Conservation (phyloP, 441 rosid genomes). For the Erodium chrysanthum region DNA sequence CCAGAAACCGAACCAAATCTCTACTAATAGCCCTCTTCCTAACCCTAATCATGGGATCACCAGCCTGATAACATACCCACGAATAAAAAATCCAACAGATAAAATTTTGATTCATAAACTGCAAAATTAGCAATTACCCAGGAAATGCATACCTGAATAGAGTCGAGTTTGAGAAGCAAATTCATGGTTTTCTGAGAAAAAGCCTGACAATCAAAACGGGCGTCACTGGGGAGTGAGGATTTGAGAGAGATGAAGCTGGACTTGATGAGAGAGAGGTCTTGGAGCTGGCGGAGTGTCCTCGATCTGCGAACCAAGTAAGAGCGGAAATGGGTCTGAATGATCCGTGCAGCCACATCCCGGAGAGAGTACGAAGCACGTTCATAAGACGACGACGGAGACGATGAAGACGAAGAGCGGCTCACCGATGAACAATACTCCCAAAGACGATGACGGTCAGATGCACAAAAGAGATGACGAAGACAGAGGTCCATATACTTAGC, state of each 20-base stretch:
- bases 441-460: too few relatives aligned
- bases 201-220: conserved; percentile 31
- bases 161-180: conserved; percentile 62
- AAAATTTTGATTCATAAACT: neutral
- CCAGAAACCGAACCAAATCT: conserved; percentile 55
- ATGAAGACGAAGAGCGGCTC: conserved; percentile 20
- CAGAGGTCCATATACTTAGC: too few relatives aligned
- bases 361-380: conserved; percentile 26
- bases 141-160: conserved; percentile 46
- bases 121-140: conserved; percentile 1
- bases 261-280: conserved; percentile 60
- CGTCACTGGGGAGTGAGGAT: conserved; percentile 41
- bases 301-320: conserved; percentile 71
- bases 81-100: conserved; percentile 4
- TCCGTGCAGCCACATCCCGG: conserved; percentile 69
- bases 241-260: conserved; percentile 53
- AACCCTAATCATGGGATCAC: conserved; percentile 65
- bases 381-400: neutral
- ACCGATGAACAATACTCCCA: too few relatives aligned
- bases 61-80: conserved; percentile 34
- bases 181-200: conserved; percentile 48
- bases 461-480: too few relatives aligned
- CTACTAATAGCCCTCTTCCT: conserved; percentile 63
- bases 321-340: conserved; percentile 74
- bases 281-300: conserved; percentile 60